Evolutionary conservation across 495 filamentous ascomycete genomes (phyloP), one percentile per base, ranked within the genome.

Genomic region (Xylaria acuta): DNA sequence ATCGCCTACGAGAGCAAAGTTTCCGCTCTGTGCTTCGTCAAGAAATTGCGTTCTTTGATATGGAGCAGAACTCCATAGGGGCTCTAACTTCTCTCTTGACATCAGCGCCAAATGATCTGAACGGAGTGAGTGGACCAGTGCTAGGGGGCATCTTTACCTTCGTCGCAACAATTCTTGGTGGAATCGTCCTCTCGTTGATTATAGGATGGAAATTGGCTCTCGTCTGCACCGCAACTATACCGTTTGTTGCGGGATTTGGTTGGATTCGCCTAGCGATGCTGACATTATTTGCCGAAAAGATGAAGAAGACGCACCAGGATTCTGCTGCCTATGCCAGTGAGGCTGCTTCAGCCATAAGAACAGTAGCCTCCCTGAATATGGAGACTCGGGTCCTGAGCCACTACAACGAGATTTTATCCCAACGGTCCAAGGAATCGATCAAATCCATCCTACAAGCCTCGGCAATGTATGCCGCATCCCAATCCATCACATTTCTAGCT

Each of bases 151-250:
- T 97, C 58, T 80, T 97, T 22, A 90, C 89, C 75, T 91, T 93
- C 38, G 78, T 82, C n/a, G 92, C 93, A 1, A 95, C 93, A 3
- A 86, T 51, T 97, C 11, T 76, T 93, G 38, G 88, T 89, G 6
- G 88, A 91, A 5, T 90, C 92, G 68, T 77, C 87, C 18, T 97
- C 36, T 86, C 90, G 9, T 82, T 91, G 34, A 84, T 89, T 5
- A 86, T 97, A 75, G 95, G 92, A 34, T 98, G 94, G 94, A 97
- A 98, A 80, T 85, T 98, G 45, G 93, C 92, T 9, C 85, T 98
- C 14, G 95, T 97, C 32, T 95, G 92, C 80, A 91, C 90, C 71
- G 85, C 93, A 4, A 92, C 91, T 32, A 90, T 97, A 64, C 95
- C 95, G 1, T 76, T 97, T 43, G 83, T 98, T 1, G 81, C 97